phyloP scores from a whole-genome alignment of 139 green algal genomes.

The Raphidocelis subcapitata region DNA sequence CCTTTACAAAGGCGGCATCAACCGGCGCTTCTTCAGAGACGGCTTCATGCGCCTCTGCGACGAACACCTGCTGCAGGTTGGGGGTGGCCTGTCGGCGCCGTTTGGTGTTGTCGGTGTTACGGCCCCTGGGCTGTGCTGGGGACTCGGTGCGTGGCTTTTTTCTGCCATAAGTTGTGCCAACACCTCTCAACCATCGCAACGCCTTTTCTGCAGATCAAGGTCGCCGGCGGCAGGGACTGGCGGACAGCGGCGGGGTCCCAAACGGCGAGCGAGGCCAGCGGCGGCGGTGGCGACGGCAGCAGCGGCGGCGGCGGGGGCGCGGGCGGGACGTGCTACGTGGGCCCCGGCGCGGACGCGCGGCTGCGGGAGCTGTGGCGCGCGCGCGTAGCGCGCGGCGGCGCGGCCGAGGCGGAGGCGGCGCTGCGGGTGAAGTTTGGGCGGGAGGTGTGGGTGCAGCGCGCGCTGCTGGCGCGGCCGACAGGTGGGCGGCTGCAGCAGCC shows the following conservation, averaged over 20 bases:
- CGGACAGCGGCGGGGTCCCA: background rate
- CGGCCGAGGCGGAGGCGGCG: too few species aligned
- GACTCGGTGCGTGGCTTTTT: too few species aligned
- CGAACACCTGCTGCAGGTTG: background rate
- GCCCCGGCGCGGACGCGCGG: background rate
- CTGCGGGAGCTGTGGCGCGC: background rate
- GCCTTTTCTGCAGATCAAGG: constrained; percentile 14
- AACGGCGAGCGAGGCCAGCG: background rate
- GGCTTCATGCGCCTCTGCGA: background rate
- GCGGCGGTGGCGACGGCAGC: background rate
- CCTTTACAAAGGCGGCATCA: constrained; percentile 88
- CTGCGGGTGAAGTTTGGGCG: too few species aligned
- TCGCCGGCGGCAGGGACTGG: constrained; percentile 14
- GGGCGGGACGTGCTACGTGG: background rate
- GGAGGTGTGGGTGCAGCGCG: too few species aligned
- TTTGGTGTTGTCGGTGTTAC: too few species aligned
- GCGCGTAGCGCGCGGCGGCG: background rate
- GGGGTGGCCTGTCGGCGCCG: too few species aligned
- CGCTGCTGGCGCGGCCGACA: too few species aligned
- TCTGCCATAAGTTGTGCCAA: too few species aligned
- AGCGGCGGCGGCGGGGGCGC: background rate
- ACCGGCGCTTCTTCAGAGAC: constrained; percentile 75
- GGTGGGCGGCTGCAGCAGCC: too few species aligned
- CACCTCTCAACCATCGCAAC: too few species aligned
- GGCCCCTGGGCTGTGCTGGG: too few species aligned